A percentile compares a stretch with the other conserved stretches of the same genome.
Evolutionary conservation across 345 rosid species (phyloP).

Genomic region (Euphorbia tirucalli): DNA sequence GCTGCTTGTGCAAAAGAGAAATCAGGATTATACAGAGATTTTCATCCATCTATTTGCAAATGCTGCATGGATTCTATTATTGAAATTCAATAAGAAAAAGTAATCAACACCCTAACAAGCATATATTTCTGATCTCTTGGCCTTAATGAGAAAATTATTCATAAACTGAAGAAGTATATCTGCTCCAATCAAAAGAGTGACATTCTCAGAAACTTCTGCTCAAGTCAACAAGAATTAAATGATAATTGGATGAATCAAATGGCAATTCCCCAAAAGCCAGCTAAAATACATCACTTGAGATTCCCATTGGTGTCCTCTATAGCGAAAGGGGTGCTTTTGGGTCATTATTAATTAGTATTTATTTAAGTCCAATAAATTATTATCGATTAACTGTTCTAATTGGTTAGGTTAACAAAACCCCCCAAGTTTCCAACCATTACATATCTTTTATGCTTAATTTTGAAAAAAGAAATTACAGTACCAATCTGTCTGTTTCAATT

Average conservation of each 20-base stretch:
- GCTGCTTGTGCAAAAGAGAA: not conserved
- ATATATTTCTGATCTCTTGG: not conserved
- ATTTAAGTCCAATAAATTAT: too few relatives aligned
- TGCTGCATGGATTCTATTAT: not conserved
- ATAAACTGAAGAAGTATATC: not conserved
- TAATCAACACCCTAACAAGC: not conserved
- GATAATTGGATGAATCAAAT: not conserved
- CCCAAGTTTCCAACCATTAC: too few relatives aligned
- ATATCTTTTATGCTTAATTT: too few relatives aligned
- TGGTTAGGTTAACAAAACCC: too few relatives aligned
- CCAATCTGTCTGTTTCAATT: too few relatives aligned
- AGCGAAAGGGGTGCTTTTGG: not conserved
- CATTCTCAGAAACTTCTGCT: conserved; percentile 9
- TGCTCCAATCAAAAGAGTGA: not conserved
- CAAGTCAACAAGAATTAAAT: not conserved
- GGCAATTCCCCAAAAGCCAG: not conserved
- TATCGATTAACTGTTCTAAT: too few relatives aligned
- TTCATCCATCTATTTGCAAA: not conserved
- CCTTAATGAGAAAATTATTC: not conserved
- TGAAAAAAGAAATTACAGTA: too few relatives aligned
- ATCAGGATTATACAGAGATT: not conserved
- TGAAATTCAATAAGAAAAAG: not conserved
- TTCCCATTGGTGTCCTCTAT: not conserved
- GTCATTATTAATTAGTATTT: too few relatives aligned
- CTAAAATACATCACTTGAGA: not conserved